Base-by-base conservation (phyloP, 805 yeast genomes). In the Metschnikowia corniflorae region DNA sequence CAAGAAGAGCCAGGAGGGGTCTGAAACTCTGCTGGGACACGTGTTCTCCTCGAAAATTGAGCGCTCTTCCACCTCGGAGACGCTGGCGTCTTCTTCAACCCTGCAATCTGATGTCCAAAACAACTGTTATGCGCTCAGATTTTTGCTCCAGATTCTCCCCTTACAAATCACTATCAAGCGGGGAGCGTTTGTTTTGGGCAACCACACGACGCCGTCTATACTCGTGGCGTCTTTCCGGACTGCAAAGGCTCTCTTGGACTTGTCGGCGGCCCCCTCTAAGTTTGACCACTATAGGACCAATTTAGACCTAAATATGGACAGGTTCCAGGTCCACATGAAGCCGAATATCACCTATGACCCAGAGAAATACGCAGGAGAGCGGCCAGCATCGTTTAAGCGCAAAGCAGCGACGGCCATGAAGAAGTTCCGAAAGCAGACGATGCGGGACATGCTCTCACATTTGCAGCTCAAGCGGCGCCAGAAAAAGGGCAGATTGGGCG, bases 101-200 rank as follows among this genome's bases (percentile, higher is more conserved):
- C 5, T 38, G 25, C 29, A 18, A 20, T 15, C 20, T 21, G 12
- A 15, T 10, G 26, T 34, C 10, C 25, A 13, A 16, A 15, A 13
- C 20, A 25, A 32, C 4, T 15, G 33, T 15, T 31, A 41, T 15
- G 33, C 34, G 6, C 16, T 44, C 18, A 19, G 17, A 7, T 46
- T 54, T 18, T 32, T 61, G 16, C 52, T 65, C 16, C 53, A 47
- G 16, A 37, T 71, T 9, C 61, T 86, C 8, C 98, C 98, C 0
- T 47, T 91, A 2, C 73, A 75, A 10, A 32, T 86, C 2, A 59
- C 64, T 6, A 65, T 86, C 9, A 73, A 67, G 29, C 81, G 76
- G 38, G 87, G 91, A 1, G 82, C 95, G 0, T 32, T 86, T 18
- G 82, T 86, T 1, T 51, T 87, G 15, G 98, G 98, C 7, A 91